A percentile compares a stretch with the other conserved stretches of the same genome.
Conservation (phyloP, 257 asterid species). For the Knoxia roxburghii region DNA sequence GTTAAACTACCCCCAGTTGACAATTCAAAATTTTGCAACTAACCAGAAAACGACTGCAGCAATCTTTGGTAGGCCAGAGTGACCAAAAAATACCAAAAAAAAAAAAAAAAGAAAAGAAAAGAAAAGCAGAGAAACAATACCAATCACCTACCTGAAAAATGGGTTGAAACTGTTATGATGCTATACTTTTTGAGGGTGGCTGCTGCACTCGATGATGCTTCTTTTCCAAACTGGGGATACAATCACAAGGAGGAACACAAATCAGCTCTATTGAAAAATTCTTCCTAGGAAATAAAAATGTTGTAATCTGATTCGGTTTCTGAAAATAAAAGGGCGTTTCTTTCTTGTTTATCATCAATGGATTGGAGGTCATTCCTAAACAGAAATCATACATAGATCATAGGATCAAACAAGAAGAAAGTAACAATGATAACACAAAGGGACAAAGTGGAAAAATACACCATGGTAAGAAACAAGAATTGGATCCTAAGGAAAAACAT, state of each 20-base stretch:
- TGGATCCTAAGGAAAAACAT: neutral
- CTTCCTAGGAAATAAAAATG: neutral
- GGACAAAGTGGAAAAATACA: neutral
- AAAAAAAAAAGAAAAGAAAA: no score
- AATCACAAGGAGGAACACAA: neutral
- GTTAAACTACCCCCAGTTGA: neutral
- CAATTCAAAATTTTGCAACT: neutral
- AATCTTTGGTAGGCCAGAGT: neutral
- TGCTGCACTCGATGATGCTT: neutral
- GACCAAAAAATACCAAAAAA: neutral
- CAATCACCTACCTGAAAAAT: conserved; percentile 11
- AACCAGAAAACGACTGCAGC: neutral
- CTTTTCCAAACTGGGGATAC: neutral
- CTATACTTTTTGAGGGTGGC: neutral
- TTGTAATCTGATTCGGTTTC: neutral
- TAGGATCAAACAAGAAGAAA: neutral
- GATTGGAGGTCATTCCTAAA: no score
- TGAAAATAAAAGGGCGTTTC: neutral
- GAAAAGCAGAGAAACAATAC: no score
- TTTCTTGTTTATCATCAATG: neutral
- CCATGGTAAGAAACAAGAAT: neutral
- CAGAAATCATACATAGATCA: neutral
- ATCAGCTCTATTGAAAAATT: neutral
- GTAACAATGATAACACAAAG: neutral
- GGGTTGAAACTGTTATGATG: neutral